Evolutionary conservation across 1,139 yeast species (phyloP), one percentile per base, ranked within the genome.

Genomic region (Yamadazyma triangularis): DNA sequence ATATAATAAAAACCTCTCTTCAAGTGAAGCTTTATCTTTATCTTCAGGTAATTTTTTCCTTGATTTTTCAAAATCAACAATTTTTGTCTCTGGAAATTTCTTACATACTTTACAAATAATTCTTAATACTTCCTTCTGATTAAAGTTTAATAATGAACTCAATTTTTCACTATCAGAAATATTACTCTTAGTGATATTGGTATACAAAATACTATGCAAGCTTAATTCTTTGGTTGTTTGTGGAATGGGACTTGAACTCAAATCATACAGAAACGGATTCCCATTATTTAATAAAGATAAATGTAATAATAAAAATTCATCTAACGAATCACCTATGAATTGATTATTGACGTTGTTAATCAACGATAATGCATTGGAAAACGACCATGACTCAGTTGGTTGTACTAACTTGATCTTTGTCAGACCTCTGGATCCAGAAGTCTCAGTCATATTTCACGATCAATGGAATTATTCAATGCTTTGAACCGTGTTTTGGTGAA

Each of bases 361-460:
- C 11, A 68, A 47, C 4, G 58, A 41, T 25, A 63, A 50, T 2
- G 70, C 73, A 42, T 62, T 65, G 30, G 60, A 67, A 38, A 69
- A 62, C 1, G 69, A 62, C 76, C 76, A 59, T 24, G 50, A 47
- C 32, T 60, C 64, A 3, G 65, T 61, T 12, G 70, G 69, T 31
- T 61, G 62, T 12, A 37, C 40, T 2, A 38, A 33, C 15, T 31
- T 37, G 12, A 35, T 12, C 11, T 33, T 34, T 7, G 15, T 10
- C 15, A 20, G 29, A 12, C 13, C 25, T 15, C 23, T 26, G 10
- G 24, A 18, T n/a, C 20, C n/a, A 19, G 27, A 24, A 25, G 15
- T 21, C 14, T 31, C 34, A 28, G 36, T 36, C 40, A 32, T 36
- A 6, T 4, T n/a, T n/a, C 10, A 13, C 15, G 10, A 12, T n/a